Evolutionary conservation across 441 rosid species (phyloP).

Genomic region (Erysimum cheiri): DNA sequence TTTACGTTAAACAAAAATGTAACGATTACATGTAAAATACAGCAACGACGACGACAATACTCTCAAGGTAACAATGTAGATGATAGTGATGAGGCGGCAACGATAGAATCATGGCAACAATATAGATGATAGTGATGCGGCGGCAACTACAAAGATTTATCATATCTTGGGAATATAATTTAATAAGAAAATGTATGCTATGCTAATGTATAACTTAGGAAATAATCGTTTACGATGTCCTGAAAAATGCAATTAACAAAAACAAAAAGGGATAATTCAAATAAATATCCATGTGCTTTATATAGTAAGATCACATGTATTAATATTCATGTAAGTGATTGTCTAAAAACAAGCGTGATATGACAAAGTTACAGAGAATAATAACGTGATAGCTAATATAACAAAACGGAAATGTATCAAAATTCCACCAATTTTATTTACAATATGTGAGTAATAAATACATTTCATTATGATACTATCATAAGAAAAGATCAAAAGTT

Average conservation of each 20-base stretch:
- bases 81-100: conserved; percentile 20
- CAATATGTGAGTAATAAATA: not conserved
- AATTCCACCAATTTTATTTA: not conserved
- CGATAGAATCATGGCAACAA: not conserved
- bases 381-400: not conserved
- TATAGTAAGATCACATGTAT: not conserved
- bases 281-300: not conserved
- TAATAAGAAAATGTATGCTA: not conserved
- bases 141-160: conserved; percentile 16
- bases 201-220: not conserved
- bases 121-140: conserved; percentile 17
- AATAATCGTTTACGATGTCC: not conserved
- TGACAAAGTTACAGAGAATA: not conserved
- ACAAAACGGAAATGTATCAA: not conserved
- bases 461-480: not conserved
- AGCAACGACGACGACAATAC: not conserved
- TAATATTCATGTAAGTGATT: not conserved
- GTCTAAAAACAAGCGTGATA: not conserved
- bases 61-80: not conserved
- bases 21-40: not conserved
- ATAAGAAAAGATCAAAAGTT: not conserved
- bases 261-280: not conserved
- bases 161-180: not conserved
- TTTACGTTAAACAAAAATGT: not conserved
- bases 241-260: not conserved